phyloP scores from a whole-genome alignment of 345 rosid genomes.

The Boechera retrofracta region DNA sequence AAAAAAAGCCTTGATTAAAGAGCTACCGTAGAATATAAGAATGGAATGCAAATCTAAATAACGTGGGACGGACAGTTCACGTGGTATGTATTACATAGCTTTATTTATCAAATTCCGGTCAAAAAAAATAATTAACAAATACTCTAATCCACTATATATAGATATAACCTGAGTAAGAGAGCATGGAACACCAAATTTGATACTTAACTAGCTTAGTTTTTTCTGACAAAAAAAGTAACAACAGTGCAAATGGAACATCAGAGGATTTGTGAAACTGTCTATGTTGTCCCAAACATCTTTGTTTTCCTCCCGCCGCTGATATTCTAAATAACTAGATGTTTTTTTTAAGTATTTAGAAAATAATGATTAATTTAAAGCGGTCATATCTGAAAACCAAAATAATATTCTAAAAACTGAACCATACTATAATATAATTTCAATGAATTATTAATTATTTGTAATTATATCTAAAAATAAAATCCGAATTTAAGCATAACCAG shows the following conservation, averaged over 20 bases:
- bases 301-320: conserved; percentile 52
- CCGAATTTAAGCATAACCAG: no score
- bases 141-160: background rate
- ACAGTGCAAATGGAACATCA: conserved; percentile 55
- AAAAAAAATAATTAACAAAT: conserved; percentile 1
- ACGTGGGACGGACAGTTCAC: background rate
- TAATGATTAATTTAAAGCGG: no score
- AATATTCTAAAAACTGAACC: no score
- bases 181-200: conserved; percentile 15
- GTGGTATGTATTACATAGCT: conserved; percentile 18
- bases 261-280: conserved; percentile 60
- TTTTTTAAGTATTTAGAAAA: no score
- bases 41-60: conserved; percentile 27
- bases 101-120: conserved; percentile 10
- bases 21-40: conserved; percentile 35
- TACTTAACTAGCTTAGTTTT: conserved; percentile 12
- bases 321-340: no score
- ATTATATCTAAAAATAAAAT: no score
- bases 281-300: conserved; percentile 57
- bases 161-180: conserved; percentile 1
- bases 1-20: conserved; percentile 14
- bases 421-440: no score
- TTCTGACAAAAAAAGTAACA: background rate
- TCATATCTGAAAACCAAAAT: no score
- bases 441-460: no score